Base-by-base conservation (phyloP, 2,329 filamentous ascomycete genomes). In the Neonectria coccinea region DNA sequence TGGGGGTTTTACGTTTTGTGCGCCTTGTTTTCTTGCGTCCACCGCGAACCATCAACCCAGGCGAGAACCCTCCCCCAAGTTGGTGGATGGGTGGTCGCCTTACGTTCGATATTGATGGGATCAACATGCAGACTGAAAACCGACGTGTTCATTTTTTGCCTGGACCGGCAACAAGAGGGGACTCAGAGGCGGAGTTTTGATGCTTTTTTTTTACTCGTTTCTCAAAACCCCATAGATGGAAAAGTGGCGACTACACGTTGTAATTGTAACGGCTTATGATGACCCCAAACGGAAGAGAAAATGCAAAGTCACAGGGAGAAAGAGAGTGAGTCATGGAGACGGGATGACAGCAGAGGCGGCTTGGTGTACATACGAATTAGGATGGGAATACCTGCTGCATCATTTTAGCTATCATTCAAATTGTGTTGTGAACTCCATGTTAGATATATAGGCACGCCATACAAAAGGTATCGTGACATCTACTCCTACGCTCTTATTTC, bases 191-290 rank as follows among this genome's bases (percentile, higher is more conserved):
- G 52, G 50, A 61, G 58, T 63, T 56, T 12, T 60, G 51, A 45
- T 55, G 51, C 25, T 59, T 58, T 33, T 25, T 25, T 62, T 67
- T 73, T 72, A 63, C 69, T 67, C 69, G 61, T 67, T 74, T 72
- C 67, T 61, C 70, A 74, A 70, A 64, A 67, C 68, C 56, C 64
- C 39, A 75, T 75, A 76, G 74, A 76, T 70, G 71, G 73, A 74
- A 75, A 72, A 73, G 70, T 67, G 72, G 71, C 72, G 70, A 75
- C 71, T 68, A 69, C 67, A 66, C 57, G 70, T 73, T 76, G 74
- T 76, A 76, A 73, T 74, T 74, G 68, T 75, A 76, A 76, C 74
- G 74, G 69, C 71, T 75, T 73, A 75, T 74, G 74, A 75, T 67
- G 67, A 73, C 59, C 61, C 41, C 64, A 54, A 56, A 56, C 52